phyloP scores from a whole-genome alignment of 2,329 filamentous ascomycete genomes.

The Pseudopyrenochaeta lycopersici region DNA sequence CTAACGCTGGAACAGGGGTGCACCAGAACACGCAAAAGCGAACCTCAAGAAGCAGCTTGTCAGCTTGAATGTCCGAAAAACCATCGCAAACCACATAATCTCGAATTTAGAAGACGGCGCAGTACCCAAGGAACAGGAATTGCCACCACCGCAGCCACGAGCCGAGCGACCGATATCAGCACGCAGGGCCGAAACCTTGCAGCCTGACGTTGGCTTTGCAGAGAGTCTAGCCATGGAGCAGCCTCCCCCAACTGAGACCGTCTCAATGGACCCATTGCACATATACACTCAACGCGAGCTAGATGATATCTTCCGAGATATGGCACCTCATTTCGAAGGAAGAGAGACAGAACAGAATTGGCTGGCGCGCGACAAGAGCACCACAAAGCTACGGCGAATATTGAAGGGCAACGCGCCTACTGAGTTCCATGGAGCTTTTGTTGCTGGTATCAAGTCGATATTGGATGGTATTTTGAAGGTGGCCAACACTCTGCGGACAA shows the following conservation, averaged over 20 bases:
- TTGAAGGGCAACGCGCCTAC: constrained; percentile 83
- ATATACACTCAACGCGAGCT: constrained; percentile 86
- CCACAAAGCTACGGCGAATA: constrained; percentile 78
- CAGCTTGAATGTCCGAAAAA: constrained; percentile 83
- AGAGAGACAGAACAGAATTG: constrained; percentile 92
- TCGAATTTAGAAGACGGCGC: constrained; percentile 76
- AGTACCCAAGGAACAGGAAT: constrained; percentile 45
- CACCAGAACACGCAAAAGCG: constrained; percentile 83
- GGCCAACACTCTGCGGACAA: constrained; percentile 84
- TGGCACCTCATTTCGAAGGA: constrained; percentile 84
- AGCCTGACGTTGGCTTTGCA: constrained; percentile 55
- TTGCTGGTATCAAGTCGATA: constrained; percentile 74
- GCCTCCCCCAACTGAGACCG: constrained; percentile 69
- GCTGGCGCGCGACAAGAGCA: constrained; percentile 83
- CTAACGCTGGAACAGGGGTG: constrained; percentile 64
- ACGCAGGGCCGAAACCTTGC: constrained; percentile 45
- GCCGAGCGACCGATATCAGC: constrained; percentile 34
- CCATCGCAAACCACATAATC: constrained; percentile 83
- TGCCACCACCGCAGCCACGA: constrained; percentile 28
- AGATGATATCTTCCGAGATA: constrained; percentile 85
- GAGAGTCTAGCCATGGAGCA: constrained; percentile 61
- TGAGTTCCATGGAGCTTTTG: constrained; percentile 77
- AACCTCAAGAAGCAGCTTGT: constrained; percentile 89
- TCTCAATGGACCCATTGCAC: constrained; percentile 80
- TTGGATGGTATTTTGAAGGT: constrained; percentile 91